Base-by-base conservation (phyloP, 2,329 filamentous ascomycete genomes). In the Mariannaea elegans region DNA sequence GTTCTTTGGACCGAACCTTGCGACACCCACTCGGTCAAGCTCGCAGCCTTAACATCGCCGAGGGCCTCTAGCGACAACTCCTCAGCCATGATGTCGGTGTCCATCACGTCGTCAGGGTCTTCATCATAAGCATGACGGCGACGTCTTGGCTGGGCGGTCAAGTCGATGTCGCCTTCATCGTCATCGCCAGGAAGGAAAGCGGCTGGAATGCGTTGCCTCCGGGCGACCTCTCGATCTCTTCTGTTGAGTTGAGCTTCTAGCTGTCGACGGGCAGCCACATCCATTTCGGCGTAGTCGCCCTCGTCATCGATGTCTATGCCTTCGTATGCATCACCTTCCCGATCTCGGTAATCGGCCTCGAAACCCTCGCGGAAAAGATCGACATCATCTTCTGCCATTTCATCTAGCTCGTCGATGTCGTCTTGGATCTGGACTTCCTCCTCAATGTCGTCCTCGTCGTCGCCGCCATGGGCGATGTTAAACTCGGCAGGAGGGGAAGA, bases 21-120 rank as follows among this genome's bases (percentile, higher is more conserved):
- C 13, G 92, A 89, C 39, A 99, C 91, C 96, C 96, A 99, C 66
- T 99, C 95, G 0, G 93, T 96, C 72, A 99, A 82, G 67, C 91
- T 97, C 16, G 93, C 87, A 16, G 95, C 93, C 76, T 99, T 99
- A 65, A 98, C 90, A 75, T 99, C 95, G 63, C 91, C 88, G 39
- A 99, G 83, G 12, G 92, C 93, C 77, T 98, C 94, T 0, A 98
- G 85, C 2, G 94, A 94, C 18, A 99, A 85, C 76, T 98, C 94
- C 75, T 97, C 94, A 65, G 96, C 92, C 91, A 98, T 94, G 65
- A 97, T 93, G 72, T 97, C 93, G 46, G 90, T 92, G 59, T 90
- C 92, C 88, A 97, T 93, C 62, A 94, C 90, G 66, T 97, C 94
- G 66, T 97, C 94, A 12, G 90, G 89, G 38, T 97, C 93, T 77